A percentile compares a stretch with the other conserved stretches of the same genome.
Evolutionary conservation across 176 grass and related monocot species (phyloP).

Genomic region (Saccharum officinarum): DNA sequence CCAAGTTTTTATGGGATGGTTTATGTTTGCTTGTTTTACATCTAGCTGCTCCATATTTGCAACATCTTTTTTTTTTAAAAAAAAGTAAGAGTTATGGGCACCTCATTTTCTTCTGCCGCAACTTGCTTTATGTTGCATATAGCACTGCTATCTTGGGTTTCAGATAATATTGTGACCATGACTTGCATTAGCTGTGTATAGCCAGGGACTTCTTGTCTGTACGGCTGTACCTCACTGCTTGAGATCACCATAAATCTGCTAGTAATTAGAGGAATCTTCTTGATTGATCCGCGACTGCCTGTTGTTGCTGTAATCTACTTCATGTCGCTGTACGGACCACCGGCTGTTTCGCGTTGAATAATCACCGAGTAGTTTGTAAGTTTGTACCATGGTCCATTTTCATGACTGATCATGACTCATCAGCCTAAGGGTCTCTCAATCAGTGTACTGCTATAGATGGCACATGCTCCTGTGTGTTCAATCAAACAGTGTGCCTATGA

Average conservation of each 20-base stretch:
- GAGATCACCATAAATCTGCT: not conserved
- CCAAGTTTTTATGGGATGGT: not conserved
- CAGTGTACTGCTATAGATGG: not conserved
- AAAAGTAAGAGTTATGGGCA: not conserved
- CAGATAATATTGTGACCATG: not conserved
- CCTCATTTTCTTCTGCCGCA: not conserved
- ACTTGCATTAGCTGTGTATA: not conserved
- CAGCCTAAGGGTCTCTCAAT: not conserved
- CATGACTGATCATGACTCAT: not conserved
- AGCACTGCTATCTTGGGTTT: not conserved
- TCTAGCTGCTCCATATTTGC: not conserved
- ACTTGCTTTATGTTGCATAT: conserved; percentile 19
- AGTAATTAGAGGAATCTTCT: not conserved
- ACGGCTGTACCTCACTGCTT: not conserved
- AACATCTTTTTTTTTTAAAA: not conserved
- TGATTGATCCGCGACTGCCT: not conserved
- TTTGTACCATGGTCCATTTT: not conserved
- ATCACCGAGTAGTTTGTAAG: not conserved
- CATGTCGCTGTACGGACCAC: not conserved
- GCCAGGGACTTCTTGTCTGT: not conserved
- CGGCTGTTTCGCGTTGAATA: not conserved
- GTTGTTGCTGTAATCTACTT: not conserved
- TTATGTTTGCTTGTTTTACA: not conserved
- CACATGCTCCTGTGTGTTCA: not conserved
- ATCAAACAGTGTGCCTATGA: not conserved